phyloP scores from a whole-genome alignment of 148 eudicot species.

The Diospyros lotus region DNA sequence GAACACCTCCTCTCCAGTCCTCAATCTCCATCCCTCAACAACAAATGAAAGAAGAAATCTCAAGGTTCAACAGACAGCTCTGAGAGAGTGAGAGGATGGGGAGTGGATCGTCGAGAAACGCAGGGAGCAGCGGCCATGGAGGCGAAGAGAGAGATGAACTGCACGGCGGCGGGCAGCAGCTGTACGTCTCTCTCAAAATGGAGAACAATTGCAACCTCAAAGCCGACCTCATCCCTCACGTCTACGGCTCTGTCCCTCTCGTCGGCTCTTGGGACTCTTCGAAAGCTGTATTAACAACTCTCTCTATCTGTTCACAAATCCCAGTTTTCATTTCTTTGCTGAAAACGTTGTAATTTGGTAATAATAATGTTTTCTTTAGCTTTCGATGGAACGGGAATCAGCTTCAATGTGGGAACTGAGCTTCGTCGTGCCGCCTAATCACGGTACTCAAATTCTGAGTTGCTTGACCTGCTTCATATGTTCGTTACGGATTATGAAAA shows the following conservation, averaged over 20 bases:
- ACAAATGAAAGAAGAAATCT: too few relatives aligned
- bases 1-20: too few relatives aligned
- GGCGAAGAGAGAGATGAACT: slow-evolving; percentile 43
- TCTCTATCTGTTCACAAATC: not conserved
- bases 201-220: slow-evolving; percentile 50
- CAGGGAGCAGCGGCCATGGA: slow-evolving; percentile 41
- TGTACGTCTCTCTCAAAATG: slow-evolving; percentile 83
- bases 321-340: not conserved
- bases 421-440: slow-evolving; percentile 91
- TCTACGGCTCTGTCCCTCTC: slow-evolving; percentile 84
- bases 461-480: not conserved
- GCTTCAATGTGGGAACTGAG: slow-evolving; percentile 87
- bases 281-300: slow-evolving; percentile 48
- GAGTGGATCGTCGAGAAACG: slow-evolving; percentile 49
- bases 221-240: slow-evolving; percentile 64
- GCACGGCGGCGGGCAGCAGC: slow-evolving; percentile 59
- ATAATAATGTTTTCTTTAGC: slow-evolving; percentile 24
- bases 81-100: slow-evolving; percentile 52
- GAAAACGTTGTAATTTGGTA: not conserved
- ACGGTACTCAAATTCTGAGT: slow-evolving; percentile 39
- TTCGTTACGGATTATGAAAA: not conserved
- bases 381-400: slow-evolving; percentile 83
- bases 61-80: too few relatives aligned
- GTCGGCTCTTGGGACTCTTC: slow-evolving; percentile 90
- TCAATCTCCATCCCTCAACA: too few relatives aligned